Base-by-base conservation (phyloP, 352 stramenopile species). In the Phytophthora quininea region DNA sequence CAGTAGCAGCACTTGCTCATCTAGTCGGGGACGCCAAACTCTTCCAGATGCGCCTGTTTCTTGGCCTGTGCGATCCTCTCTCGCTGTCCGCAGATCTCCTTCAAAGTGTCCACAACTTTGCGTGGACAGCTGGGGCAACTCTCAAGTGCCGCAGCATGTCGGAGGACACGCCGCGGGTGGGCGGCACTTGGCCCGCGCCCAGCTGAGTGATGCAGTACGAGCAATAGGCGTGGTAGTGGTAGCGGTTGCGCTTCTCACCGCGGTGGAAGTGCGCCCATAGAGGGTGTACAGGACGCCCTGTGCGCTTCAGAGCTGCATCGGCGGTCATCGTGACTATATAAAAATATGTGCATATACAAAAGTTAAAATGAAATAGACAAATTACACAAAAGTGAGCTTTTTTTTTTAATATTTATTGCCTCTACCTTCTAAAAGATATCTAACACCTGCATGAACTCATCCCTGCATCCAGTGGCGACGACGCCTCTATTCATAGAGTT, bases 211-310 rank as follows among this genome's bases (percentile, higher is more conserved):
- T 74, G 58, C 87, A 95, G 71, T 92, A 95, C 7, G 82, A 73
- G 61, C 88, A 95, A 59, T 88, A 95, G 33, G 88, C 82, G 55
- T 93, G 88, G 71, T 95, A 93, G 49, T 95, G 88, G 65, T 92
- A 93, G 24, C 85, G 80, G 47, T 95, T 95, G 24, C 85, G 84
- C 75, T 95, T 95, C 68, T 91, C 86, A 33, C 88, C 88, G 45
- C 88, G 88, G 57, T 93, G 81, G 71, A 93, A 95, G 56, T 93
- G 84, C 29, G 77, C 78, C 88, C 88, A 93, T 0, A 93, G 73
- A 58, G 88, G 88, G 56, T 95, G 86, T 55, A 82, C 71, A 6
- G 88, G 88, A 1, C 88, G 74, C 31, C 88, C 88, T 1, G 84
- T 93, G 57, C 85, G 85, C 71, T 92, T 91, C n/a, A 52, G 32